phyloP scores from a whole-genome alignment of 1,139 yeast genomes.

The Dujonia santamariae region DNA sequence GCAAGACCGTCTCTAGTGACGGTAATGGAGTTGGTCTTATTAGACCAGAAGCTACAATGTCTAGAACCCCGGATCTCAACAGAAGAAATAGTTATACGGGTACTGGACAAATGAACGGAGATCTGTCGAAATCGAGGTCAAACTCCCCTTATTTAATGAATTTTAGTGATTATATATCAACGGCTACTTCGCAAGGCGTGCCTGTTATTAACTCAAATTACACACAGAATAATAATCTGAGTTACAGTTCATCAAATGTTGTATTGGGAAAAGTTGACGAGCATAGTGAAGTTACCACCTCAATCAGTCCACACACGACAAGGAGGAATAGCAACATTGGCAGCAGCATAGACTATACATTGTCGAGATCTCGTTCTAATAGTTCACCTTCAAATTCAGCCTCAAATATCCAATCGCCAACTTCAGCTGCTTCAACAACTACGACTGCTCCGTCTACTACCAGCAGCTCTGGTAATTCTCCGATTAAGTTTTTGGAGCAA shows the following conservation, averaged over 20 bases:
- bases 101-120: conserved; percentile 3
- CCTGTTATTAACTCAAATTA: too few relatives aligned
- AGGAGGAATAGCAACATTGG: too few relatives aligned
- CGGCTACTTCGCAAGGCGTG: conserved; percentile 24
- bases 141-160: conserved; percentile 32
- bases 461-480: neutral
- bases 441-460: neutral
- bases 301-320: too few relatives aligned
- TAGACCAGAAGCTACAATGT: conserved; percentile 22
- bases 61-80: conserved; percentile 11
- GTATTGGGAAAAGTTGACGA: too few relatives aligned
- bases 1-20: conserved; percentile 13
- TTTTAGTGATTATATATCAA: conserved; percentile 39
- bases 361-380: too few relatives aligned
- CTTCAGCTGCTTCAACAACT: neutral
- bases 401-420: too few relatives aligned
- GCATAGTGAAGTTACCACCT: too few relatives aligned
- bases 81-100: conserved; percentile 12
- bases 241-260: too few relatives aligned
- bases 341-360: too few relatives aligned
- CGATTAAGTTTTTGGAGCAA: conserved; percentile 22
- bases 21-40: conserved; percentile 12
- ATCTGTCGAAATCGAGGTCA: neutral
- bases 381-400: too few relatives aligned
- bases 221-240: too few relatives aligned